Base-by-base conservation (phyloP, 1,139 yeast genomes). In the Yamadazyma triangularis region DNA sequence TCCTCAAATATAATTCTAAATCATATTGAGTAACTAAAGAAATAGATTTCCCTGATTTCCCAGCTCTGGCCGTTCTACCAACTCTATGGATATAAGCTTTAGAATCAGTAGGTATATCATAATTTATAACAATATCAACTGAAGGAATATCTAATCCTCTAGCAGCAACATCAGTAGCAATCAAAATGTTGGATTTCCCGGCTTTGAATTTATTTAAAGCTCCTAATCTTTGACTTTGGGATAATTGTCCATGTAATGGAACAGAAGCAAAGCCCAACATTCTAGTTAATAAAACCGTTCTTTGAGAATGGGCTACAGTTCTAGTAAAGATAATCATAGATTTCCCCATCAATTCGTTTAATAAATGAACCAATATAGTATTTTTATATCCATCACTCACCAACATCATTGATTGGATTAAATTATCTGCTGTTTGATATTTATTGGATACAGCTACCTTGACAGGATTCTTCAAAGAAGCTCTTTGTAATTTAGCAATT, bases 11-110 rank as follows among this genome's bases (percentile, higher is more conserved):
- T 50, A 88, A 64, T 57, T 88, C 96, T 41, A 91, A 69, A 56
- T 91, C 98, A 53, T 91, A 93, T 57, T 91, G 99, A 1, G 96
- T 88, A 16, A 91, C 95, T 35, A 91, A 67, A 4, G 96, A 85
- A 23, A 91, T 72, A 3, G 96, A 87, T 54, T 84, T 86, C 31
- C 99, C 99, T 0, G 95, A 77, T 43, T 94, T 73, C 7, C 99
- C 98, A 1, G 98, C 98, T 58, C 98, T 81, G 2, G 98, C 98
- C 16, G 98, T 91, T 67, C 98, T 80, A 21, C 98, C 98, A 13
- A 91, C 98, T 51, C 98, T 73, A 57, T 91, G 98, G 44, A 93
- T 89, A 48, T 93, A 91, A 1, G 96, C 94, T 52, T 93, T 93
- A n/a, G 97, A 88, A 51, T 93, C 97, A 8, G 95, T 91, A 10